Percentiles rank a stretch among this genome's conserved stretches.
Evolutionary conservation across 441 rosid genomes (phyloP).

Genomic region (Aquilaria agallochum): DNA sequence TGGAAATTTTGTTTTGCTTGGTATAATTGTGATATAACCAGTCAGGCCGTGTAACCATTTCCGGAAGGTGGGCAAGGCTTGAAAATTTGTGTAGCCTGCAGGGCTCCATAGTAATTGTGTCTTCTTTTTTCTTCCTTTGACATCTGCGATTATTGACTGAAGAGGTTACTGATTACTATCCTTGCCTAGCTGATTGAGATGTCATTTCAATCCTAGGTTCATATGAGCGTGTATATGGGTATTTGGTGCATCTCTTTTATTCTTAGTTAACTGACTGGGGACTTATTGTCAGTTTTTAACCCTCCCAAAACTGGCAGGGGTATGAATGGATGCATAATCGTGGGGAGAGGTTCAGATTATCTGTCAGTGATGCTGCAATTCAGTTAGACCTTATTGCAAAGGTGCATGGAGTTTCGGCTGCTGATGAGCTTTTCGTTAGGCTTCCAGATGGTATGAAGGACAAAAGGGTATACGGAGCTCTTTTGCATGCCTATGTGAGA

Average conservation of each 20-base stretch:
- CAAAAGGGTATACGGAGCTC: slow-evolving; percentile 78
- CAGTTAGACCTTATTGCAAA: slow-evolving; percentile 83
- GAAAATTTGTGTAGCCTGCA: no score
- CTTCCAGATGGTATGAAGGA: slow-evolving; percentile 67
- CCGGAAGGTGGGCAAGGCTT: no score
- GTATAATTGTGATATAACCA: no score
- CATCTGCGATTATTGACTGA: neutral
- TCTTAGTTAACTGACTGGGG: neutral
- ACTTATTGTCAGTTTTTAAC: neutral
- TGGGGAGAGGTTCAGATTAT: slow-evolving; percentile 62
- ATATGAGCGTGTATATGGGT: no score
- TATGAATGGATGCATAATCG: slow-evolving; percentile 90
- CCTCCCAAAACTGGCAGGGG: slow-evolving; percentile 35
- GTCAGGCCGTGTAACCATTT: no score
- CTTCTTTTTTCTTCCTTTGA: no score
- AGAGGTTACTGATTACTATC: neutral
- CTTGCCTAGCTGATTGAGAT: neutral
- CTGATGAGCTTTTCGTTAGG: slow-evolving; percentile 53
- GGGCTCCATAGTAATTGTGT: no score
- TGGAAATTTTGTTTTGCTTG: no score
- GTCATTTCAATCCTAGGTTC: neutral
- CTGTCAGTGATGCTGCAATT: slow-evolving; percentile 90
- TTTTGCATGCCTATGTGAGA: slow-evolving; percentile 74
- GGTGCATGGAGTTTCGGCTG: slow-evolving; percentile 72
- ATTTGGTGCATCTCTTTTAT: neutral